Conservation (phyloP, 345 rosid genomes). For the Corchorus olitorius region DNA sequence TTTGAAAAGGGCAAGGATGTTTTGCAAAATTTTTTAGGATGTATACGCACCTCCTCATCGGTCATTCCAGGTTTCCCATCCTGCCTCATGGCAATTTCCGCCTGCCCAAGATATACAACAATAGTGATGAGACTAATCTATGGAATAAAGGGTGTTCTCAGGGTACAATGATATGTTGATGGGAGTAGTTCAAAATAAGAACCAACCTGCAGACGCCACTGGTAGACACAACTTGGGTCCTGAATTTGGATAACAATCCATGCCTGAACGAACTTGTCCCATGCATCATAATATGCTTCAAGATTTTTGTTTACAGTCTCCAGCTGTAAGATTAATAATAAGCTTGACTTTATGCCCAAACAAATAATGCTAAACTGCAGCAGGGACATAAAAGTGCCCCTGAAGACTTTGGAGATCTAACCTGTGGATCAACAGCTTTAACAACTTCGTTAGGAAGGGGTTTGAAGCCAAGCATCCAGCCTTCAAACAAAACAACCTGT, state of each 20-base stretch:
- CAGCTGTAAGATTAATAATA: constrained; percentile 43
- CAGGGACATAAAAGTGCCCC: not conserved
- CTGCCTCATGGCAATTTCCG: constrained; percentile 92
- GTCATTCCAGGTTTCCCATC: constrained; percentile 90
- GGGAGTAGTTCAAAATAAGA: not conserved
- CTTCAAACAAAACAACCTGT: constrained; percentile 87
- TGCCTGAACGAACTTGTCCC: constrained; percentile 83
- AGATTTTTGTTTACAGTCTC: constrained; percentile 83
- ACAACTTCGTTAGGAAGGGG: constrained; percentile 65
- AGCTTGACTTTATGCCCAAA: not conserved
- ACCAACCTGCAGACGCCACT: constrained; percentile 93
- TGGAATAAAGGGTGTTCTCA: not conserved
- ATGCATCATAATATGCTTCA: constrained; percentile 79
- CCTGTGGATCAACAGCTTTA: constrained; percentile 88
- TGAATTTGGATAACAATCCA: constrained; percentile 90
- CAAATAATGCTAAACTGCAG: constrained; percentile 8
- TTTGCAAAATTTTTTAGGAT: not conserved
- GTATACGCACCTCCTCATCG: constrained; percentile 69
- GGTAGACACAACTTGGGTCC: constrained; percentile 86
- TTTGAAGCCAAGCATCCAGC: constrained; percentile 99
- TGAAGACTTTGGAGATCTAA: constrained; percentile 23
- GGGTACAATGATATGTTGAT: not conserved
- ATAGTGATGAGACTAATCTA: not conserved
- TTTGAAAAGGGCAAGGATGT: too few species aligned
- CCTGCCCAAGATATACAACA: constrained; percentile 46